These are phyloP conservation scores for Solanum pinnatisectum DNA, from an alignment of 257 asterid species.

Conservation along the genomic window DNA sequence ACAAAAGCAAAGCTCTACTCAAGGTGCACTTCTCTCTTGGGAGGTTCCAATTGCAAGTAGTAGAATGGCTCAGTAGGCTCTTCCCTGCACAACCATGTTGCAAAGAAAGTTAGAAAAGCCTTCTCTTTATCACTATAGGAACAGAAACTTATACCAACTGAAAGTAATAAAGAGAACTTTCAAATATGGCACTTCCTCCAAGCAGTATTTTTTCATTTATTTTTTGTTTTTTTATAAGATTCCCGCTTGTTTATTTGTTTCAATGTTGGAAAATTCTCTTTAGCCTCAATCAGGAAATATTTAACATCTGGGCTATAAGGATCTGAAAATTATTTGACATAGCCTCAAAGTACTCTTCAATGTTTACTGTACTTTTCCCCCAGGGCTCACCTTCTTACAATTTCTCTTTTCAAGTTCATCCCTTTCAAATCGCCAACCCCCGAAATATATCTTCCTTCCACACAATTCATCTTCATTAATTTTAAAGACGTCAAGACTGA, in stretches of 20 bases:
- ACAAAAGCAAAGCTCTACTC: slow-evolving; percentile 16
- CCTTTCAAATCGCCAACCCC: background rate
- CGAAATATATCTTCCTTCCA: background rate
- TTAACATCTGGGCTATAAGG: background rate
- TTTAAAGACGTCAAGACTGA: background rate
- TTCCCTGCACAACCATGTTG: slow-evolving; percentile 50
- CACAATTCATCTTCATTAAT: background rate
- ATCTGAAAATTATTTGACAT: background rate
- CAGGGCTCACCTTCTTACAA: background rate
- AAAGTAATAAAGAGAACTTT: background rate
- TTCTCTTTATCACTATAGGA: background rate
- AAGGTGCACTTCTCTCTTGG: slow-evolving; percentile 51
- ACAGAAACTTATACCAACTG: background rate
- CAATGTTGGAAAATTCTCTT: background rate
- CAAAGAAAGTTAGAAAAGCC: background rate
- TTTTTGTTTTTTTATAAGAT: background rate
- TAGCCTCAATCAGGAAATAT: background rate
- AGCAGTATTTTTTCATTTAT: background rate
- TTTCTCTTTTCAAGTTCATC: background rate
- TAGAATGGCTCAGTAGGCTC: slow-evolving; percentile 87
- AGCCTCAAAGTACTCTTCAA: background rate
- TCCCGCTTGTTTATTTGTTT: background rate
- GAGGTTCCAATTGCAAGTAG: slow-evolving; percentile 86
- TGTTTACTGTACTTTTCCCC: background rate
- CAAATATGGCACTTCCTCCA: background rate